A percentile compares a stretch with the other conserved stretches of the same genome.
Conservation (phyloP, 148 eudicot genomes). For the Simmondsia chinensis region DNA sequence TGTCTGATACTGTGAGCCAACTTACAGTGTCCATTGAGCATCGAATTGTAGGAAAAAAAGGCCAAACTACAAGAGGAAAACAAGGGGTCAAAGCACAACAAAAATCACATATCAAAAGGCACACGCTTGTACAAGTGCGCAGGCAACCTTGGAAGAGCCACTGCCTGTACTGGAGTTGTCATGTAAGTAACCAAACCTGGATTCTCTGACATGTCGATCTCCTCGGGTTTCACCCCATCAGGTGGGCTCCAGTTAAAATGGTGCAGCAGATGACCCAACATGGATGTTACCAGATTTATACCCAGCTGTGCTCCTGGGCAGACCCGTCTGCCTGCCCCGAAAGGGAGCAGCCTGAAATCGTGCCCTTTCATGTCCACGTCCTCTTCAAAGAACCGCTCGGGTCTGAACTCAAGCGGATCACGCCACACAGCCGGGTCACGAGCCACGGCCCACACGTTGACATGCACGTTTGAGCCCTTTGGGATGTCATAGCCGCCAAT, state of each 20-base stretch:
- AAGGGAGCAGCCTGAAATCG: slow-evolving; percentile 60
- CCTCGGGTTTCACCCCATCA: slow-evolving; percentile 46
- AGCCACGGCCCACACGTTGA: slow-evolving; percentile 79
- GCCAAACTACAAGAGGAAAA: too few relatives aligned
- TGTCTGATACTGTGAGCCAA: too few relatives aligned
- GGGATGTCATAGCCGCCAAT: slow-evolving; percentile 79
- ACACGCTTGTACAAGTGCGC: slow-evolving; percentile 49
- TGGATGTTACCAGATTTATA: slow-evolving; percentile 61
- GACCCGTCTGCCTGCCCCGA: slow-evolving; percentile 72
- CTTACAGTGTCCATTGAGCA: too few relatives aligned
- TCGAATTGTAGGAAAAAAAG: too few relatives aligned
- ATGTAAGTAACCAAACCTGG: slow-evolving; percentile 74
- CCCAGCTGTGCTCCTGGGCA: slow-evolving; percentile 82
- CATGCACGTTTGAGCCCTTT: slow-evolving; percentile 53
- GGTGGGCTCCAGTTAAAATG: slow-evolving; percentile 57
- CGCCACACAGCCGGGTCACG: slow-evolving; percentile 60
- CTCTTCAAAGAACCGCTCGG: slow-evolving; percentile 63
- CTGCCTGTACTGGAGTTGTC: slow-evolving; percentile 50
- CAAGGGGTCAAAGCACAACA: too few relatives aligned
- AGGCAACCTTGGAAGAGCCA: slow-evolving; percentile 59
- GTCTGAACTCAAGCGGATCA: slow-evolving; percentile 52
- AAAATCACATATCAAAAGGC: slow-evolving; percentile 26
- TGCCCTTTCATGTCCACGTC: slow-evolving; percentile 79
- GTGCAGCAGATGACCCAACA: slow-evolving; percentile 73
- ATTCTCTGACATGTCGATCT: slow-evolving; percentile 56